Evolutionary conservation across 2,329 filamentous ascomycete species (phyloP).

Genomic region (Colletotrichum sp.): DNA sequence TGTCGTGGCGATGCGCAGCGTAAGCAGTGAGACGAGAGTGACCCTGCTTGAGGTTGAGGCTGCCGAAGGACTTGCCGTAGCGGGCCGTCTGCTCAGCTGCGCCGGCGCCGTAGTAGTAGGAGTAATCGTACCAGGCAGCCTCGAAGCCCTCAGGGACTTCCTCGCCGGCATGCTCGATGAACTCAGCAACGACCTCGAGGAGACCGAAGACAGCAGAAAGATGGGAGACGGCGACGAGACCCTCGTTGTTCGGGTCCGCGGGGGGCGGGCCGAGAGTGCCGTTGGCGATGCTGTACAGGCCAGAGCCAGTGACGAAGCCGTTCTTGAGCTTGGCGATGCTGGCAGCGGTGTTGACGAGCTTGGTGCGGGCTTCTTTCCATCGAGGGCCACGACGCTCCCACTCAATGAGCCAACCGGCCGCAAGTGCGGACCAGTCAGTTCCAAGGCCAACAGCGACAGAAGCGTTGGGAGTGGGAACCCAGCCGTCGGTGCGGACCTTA

Average conservation of each 20-base stretch:
- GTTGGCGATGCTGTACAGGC: constrained; percentile 53
- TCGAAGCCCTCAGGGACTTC: constrained; percentile 54
- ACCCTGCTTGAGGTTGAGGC: constrained; percentile 54
- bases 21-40: constrained; percentile 66
- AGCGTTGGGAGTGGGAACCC: constrained; percentile 46
- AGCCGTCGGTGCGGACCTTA: constrained; percentile 61
- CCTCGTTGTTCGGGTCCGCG: constrained; percentile 55
- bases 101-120: constrained; percentile 59
- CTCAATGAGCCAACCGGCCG: constrained; percentile 62
- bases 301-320: constrained; percentile 63
- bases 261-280: constrained; percentile 58
- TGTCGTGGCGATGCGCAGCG: constrained; percentile 46
- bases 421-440: constrained; percentile 64
- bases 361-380: constrained; percentile 56
- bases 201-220: constrained; percentile 64
- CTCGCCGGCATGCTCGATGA: constrained; percentile 53
- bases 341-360: constrained; percentile 51
- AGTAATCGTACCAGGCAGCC: constrained; percentile 64
- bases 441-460: constrained; percentile 57
- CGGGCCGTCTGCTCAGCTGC: constrained; percentile 54
- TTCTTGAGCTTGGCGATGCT: constrained; percentile 61
- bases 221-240: constrained; percentile 58
- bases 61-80: constrained; percentile 57
- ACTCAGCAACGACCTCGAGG: constrained; percentile 61
- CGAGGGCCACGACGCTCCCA: constrained; percentile 62